A percentile compares a stretch with the other conserved stretches of the same genome.
Conservation (phyloP, 2,329 filamentous ascomycete species). For the Sordariomycetes sp. region DNA sequence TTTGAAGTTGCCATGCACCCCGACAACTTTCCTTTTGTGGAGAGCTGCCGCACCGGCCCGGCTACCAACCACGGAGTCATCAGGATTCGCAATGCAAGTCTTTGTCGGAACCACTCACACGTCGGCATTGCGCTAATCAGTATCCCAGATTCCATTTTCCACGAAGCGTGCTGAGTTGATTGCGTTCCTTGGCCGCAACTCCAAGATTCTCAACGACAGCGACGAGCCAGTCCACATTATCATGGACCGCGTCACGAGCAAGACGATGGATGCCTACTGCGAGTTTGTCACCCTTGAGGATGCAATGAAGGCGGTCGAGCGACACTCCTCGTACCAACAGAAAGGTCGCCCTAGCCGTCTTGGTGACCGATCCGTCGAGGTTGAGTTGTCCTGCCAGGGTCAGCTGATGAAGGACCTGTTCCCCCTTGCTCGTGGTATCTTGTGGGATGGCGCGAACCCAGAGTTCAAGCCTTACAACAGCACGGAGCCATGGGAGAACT, state of each 20-base stretch:
- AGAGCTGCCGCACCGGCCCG: slow-evolving; percentile 21
- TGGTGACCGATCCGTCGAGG: slow-evolving; percentile 46
- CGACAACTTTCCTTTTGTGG: slow-evolving; percentile 36
- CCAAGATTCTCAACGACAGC: slow-evolving; percentile 41
- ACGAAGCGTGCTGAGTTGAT: slow-evolving; percentile 45
- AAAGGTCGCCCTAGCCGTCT: slow-evolving; percentile 37
- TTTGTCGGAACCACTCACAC: neutral
- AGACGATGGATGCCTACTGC: slow-evolving; percentile 53
- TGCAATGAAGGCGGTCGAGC: slow-evolving; percentile 42
- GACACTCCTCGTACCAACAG: slow-evolving; percentile 28
- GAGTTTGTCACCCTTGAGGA: slow-evolving; percentile 45
- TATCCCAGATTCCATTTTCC: slow-evolving; percentile 47
- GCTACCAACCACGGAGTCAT: slow-evolving; percentile 32
- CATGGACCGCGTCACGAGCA: slow-evolving; percentile 53
- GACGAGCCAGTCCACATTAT: slow-evolving; percentile 53
- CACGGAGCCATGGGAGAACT: slow-evolving; percentile 38
- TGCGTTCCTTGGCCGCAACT: slow-evolving; percentile 49
- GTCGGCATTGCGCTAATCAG: no score
- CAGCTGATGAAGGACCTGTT: slow-evolving; percentile 55
- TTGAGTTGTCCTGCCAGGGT: slow-evolving; percentile 47
- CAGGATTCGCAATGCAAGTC: slow-evolving; percentile 40
- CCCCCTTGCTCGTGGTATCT: slow-evolving; percentile 44
- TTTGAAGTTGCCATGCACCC: slow-evolving; percentile 24
- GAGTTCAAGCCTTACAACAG: slow-evolving; percentile 21
- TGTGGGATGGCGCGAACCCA: slow-evolving; percentile 42